Conservation (phyloP, 176 grass and related monocot species). For the Stipa capillata region DNA sequence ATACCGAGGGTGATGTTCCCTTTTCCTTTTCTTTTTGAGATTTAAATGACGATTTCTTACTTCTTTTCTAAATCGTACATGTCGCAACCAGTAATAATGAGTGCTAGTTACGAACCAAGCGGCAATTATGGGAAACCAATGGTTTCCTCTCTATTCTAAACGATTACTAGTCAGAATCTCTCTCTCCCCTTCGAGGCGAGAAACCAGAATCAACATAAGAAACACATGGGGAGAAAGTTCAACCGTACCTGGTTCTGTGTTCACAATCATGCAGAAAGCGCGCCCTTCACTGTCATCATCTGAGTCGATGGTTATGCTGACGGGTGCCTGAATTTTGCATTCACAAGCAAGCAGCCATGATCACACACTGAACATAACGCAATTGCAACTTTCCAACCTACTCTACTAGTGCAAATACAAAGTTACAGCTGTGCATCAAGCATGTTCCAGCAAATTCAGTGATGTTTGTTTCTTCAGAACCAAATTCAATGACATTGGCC, state of each 20-base stretch:
- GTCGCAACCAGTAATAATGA: background rate
- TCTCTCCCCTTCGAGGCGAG: background rate
- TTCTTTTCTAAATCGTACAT: background rate
- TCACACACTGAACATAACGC: background rate
- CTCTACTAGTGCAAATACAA: background rate
- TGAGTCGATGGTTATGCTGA: conserved; percentile 43
- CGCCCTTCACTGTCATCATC: conserved; percentile 43
- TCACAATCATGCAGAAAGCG: conserved; percentile 35
- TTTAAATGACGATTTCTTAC: background rate
- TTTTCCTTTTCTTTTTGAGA: background rate
- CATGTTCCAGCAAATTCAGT: background rate
- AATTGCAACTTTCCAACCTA: background rate
- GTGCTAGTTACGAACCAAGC: too few species aligned
- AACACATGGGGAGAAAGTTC: background rate
- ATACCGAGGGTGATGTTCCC: background rate
- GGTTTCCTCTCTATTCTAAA: background rate
- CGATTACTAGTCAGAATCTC: background rate
- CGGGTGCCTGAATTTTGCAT: conserved; percentile 36
- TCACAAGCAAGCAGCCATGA: background rate
- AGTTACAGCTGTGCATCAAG: background rate
- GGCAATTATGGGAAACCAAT: too few species aligned
- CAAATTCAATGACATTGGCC: background rate
- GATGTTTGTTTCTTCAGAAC: background rate
- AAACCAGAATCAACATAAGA: background rate
- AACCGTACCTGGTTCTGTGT: conserved; percentile 36